Evolutionary conservation across 768 basidiomycete genomes (phyloP).

Genomic region (Roridomyces roridus): DNA sequence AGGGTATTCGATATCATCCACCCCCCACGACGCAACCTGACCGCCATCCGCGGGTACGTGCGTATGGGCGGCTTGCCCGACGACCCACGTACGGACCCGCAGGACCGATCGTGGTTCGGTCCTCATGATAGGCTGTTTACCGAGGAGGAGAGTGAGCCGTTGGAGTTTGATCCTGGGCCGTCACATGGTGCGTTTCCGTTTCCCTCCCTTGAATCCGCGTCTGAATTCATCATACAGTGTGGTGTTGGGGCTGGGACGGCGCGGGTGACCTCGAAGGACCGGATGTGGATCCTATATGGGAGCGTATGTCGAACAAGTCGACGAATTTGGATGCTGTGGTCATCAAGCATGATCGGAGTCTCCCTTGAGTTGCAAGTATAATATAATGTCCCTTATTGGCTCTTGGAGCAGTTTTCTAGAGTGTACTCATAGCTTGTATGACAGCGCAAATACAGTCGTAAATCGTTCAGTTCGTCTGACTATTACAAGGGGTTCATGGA

Average conservation of each 20-base stretch:
- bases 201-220: neutral
- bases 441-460: too few relatives aligned
- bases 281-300: slow-evolving; percentile 98
- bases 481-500: too few relatives aligned
- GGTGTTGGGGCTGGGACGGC: slow-evolving; percentile 99
- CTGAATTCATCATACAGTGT: slow-evolving; percentile 65
- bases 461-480: too few relatives aligned
- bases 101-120: slow-evolving; percentile 97
- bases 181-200: slow-evolving; percentile 71
- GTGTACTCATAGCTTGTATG: too few relatives aligned
- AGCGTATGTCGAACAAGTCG: slow-evolving; percentile 74
- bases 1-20: slow-evolving; percentile 96
- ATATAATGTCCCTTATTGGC: too few relatives aligned
- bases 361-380: too few relatives aligned
- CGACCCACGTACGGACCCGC: slow-evolving; percentile 94
- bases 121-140: slow-evolving; percentile 96
- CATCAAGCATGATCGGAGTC: slow-evolving; percentile 72
- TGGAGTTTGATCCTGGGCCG: slow-evolving; percentile 84
- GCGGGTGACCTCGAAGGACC: slow-evolving; percentile 98
- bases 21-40: slow-evolving; percentile 87
- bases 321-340: slow-evolving; percentile 61
- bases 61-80: slow-evolving; percentile 97
- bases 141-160: slow-evolving; percentile 79
- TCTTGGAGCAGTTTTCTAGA: too few relatives aligned
- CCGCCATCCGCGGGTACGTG: slow-evolving; percentile 92